Percentiles rank a stretch among this genome's conserved stretches.
These are phyloP conservation scores for Fraxinus paxiana DNA, from an alignment of 305 asterid species.

Conservation along the genomic window DNA sequence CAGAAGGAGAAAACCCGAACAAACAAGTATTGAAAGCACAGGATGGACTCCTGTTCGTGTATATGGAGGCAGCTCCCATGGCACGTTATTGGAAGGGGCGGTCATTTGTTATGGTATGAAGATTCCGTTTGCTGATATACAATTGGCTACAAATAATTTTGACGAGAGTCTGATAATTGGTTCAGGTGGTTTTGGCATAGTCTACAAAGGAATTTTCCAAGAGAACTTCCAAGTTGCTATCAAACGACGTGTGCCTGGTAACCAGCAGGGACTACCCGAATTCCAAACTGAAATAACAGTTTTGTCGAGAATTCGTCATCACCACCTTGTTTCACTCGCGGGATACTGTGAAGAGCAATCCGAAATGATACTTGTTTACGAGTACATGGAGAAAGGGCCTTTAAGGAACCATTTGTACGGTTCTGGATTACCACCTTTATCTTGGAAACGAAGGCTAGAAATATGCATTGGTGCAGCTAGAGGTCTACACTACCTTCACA, in stretches of 20 bases:
- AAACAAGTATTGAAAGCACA: conserved; percentile 43
- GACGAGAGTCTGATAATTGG: conserved; percentile 67
- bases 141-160: conserved; percentile 61
- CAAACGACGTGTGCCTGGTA: conserved; percentile 77
- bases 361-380: conserved; percentile 88
- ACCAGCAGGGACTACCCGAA: conserved; percentile 84
- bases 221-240: conserved; percentile 71
- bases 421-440: conserved; percentile 40
- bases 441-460: conserved; percentile 87
- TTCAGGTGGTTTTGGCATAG: conserved; percentile 85
- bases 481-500: conserved; percentile 87
- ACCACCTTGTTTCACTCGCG: conserved; percentile 78
- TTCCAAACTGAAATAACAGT: conserved; percentile 74
- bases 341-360: conserved; percentile 88
- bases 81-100: conserved; percentile 44
- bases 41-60: conserved; percentile 63
- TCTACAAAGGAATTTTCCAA: conserved; percentile 56
- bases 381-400: conserved; percentile 80
- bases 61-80: conserved; percentile 51
- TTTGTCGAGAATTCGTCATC: conserved; percentile 78
- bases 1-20: conserved; percentile 34
- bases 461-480: conserved; percentile 94
- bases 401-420: conserved; percentile 69
- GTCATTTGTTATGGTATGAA: conserved; percentile 47
- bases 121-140: conserved; percentile 62